Conservation (phyloP, 495 filamentous ascomycete genomes). For the Evernia prunastri region DNA sequence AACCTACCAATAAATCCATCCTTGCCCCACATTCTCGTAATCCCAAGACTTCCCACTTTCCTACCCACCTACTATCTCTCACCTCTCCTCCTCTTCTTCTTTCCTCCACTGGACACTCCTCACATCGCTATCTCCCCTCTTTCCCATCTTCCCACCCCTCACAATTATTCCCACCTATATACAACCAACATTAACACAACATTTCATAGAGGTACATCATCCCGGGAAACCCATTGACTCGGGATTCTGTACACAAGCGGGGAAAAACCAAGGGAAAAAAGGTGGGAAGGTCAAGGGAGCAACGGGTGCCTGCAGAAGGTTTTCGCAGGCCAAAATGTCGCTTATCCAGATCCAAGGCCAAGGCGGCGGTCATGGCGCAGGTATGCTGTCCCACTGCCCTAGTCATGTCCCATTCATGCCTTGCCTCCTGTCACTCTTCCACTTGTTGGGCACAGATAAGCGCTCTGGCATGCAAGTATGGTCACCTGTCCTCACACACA, state of each 20-base stretch:
- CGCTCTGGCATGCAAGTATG: constrained; percentile 15
- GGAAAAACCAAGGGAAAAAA: no score
- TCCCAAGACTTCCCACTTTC: not conserved
- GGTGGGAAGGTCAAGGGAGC: not conserved
- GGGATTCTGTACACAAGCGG: not conserved
- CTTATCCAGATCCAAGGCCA: constrained; percentile 16
- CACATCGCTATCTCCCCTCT: not conserved
- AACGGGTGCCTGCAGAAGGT: constrained; percentile 6
- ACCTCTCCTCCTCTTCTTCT: not conserved
- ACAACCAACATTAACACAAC: not conserved
- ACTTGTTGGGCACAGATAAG: constrained; percentile 15
- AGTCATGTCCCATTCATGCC: no score
- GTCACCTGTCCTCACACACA: not conserved
- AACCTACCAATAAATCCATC: no score
- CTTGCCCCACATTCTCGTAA: not conserved
- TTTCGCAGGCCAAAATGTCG: constrained; percentile 14
- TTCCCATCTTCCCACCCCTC: not conserved
- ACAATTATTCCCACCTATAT: not conserved
- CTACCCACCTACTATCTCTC: no score
- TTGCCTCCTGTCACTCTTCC: no score
- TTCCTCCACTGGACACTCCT: not conserved
- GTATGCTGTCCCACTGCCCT: constrained; percentile 17
- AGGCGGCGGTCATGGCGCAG: constrained; percentile 19
- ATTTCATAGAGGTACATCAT: not conserved
- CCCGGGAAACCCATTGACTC: not conserved